Evolutionary conservation across 2,329 filamentous ascomycete genomes (phyloP).

Genomic region (Ophiocordyceps camponoti-floridani): DNA sequence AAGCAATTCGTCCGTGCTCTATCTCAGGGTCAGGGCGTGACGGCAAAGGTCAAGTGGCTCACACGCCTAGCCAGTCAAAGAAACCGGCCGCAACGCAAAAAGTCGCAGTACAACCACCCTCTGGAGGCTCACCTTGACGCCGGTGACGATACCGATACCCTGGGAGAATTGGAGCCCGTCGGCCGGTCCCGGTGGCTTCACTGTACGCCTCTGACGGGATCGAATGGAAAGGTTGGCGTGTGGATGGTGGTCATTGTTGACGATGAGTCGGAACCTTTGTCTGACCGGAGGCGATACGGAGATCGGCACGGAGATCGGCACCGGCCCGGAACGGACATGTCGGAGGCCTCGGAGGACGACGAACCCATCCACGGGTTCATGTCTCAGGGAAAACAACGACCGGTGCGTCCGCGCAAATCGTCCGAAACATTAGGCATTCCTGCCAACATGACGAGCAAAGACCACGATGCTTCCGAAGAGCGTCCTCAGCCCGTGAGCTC

Average conservation of each 20-base stretch:
- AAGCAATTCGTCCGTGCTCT: constrained; percentile 39
- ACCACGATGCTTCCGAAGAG: neutral
- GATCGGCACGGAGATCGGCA: neutral
- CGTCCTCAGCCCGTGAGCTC: neutral
- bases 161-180: constrained; percentile 12
- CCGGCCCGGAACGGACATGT: neutral
- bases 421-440: constrained; percentile 6
- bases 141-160: constrained; percentile 2
- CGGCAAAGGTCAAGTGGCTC: constrained; percentile 39
- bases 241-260: constrained; percentile 66
- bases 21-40: constrained; percentile 50
- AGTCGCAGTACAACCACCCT: constrained; percentile 13
- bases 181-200: constrained; percentile 58
- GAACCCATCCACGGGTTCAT: neutral
- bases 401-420: constrained; percentile 3
- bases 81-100: constrained; percentile 1
- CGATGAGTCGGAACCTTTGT: constrained; percentile 23
- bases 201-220: constrained; percentile 52
- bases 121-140: constrained; percentile 31
- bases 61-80: constrained; percentile 1
- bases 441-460: neutral
- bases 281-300: neutral
- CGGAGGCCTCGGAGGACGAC: neutral
- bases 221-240: constrained; percentile 49
- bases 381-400: neutral